Base-by-base conservation (phyloP, 176 grass and related monocot species). In the Musa schizocarpa region DNA sequence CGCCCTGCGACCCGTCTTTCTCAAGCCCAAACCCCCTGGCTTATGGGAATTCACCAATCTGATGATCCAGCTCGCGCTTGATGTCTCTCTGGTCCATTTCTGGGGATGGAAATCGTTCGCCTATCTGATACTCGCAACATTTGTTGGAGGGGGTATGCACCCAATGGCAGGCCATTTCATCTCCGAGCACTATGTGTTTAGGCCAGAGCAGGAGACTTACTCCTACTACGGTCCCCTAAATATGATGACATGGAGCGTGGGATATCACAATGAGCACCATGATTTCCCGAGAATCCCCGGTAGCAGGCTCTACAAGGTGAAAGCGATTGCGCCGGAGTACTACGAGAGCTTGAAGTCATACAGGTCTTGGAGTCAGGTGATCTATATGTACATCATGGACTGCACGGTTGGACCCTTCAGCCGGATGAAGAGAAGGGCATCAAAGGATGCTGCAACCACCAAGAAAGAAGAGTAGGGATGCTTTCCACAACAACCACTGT, bases 341-440 rank as follows among this genome's bases (percentile, higher is more conserved):
- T 95, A 99, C 29, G 8, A 89, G 17, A 77, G 48, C 71, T 54
- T 99, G 22, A 95, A 78, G 8, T 85, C 86, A 0, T 89, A 99
- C 76, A 87, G 68, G 27, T 94, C 90, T 0, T 99, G 96, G 96
- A 95, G 91, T 82, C 91, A 99, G 73, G 96, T 99, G 58, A 95
- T 99, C 24, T 99, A 89, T 80, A 99, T 99, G 91, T 99, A 99
- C 81, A 79, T 89, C 73, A 92, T 89, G 88, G 96, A 99, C 80
- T 74, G 64, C 20, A 89, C 78, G 1, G 76, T 99, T 2, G 91
- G 96, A 0, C 91, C 96, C 5, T 99, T 92, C 79, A 99, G 91
- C 67, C 80, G 96, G 79, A 95, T 99, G 83, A 99, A 99, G 82
- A 88, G 96, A 23, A 99, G 89, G 81, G 61, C 78, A 64, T 65